These are phyloP conservation scores for Hordeum pubiflorum DNA, from an alignment of 202 grass and related monocot species.

Conservation along the genomic window DNA sequence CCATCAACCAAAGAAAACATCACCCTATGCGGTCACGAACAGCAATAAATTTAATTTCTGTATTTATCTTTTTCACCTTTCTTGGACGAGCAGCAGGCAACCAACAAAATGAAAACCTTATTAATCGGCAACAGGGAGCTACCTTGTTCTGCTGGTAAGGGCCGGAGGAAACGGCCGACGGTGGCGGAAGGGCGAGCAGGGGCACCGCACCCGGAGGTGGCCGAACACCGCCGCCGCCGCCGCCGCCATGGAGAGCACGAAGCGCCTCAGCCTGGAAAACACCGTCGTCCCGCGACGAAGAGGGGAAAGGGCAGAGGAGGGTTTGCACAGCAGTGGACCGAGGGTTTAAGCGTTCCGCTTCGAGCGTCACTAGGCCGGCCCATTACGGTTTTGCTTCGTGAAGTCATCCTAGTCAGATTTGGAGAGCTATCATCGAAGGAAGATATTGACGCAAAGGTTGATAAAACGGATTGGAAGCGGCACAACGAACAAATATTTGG, in stretches of 20 bases:
- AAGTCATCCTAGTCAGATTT: no score
- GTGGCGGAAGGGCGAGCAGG: conserved; percentile 1
- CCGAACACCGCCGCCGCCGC: conserved; percentile 24
- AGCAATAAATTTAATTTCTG: not conserved
- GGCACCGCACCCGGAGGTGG: conserved; percentile 22
- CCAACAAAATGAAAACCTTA: not conserved
- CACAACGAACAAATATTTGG: no score
- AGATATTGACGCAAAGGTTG: no score
- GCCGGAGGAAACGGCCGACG: not conserved
- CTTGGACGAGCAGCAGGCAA: not conserved
- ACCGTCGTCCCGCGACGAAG: no score
- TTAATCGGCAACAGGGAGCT: not conserved
- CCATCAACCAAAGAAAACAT: not conserved
- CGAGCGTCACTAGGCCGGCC: no score
- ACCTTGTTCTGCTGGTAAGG: conserved; percentile 22
- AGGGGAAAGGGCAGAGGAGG: no score
- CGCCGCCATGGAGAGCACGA: conserved; percentile 32
- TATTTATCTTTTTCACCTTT: not conserved
- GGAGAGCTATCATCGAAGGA: no score
- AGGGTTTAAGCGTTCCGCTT: no score
- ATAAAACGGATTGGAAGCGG: no score
- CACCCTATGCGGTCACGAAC: not conserved
- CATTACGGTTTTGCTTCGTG: no score
- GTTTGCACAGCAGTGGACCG: no score
- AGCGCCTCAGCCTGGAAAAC: conserved; percentile 32